Evolutionary conservation across 1,139 yeast genomes (phyloP), one percentile per base, ranked within the genome.

Genomic region (Pneumocystis oryctolagi): DNA sequence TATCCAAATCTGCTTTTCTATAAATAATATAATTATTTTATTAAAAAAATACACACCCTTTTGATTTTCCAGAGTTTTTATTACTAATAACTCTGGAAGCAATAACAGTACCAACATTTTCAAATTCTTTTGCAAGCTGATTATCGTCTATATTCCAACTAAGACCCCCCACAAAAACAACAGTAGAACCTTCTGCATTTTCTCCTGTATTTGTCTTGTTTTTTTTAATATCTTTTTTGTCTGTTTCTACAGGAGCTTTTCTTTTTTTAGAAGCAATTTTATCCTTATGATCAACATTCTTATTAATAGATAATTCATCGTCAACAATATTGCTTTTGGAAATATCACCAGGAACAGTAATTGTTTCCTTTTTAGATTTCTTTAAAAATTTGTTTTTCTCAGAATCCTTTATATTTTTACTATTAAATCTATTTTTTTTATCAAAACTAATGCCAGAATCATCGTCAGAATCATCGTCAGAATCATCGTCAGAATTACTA

Each of bases 131-230:
- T 76, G 80, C 80, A 75, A 92, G 83, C 96, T 96, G 87, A 65
- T 84, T 95, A 73, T 89, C 97, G 73, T 92, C 98, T 72, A 92
- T 82, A 77, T 85, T 87, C 97, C 97, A 92, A 40, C 98, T 89
- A 72, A 92, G 83, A 79, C 97, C 85, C 72, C 98, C 98, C 68
- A 89, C 97, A 72, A 92, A 92, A 70, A 92, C 77, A 67, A 97
- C 92, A 66, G 92, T 88, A 71, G 90, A 87, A 62, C 68, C 73
- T 30, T 35, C 37, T 1, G 18, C 25, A 57, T 35, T 4, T 40
- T 60, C 64, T 2, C 59, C 35, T 8, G 42, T 64, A 35, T 53
- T 42, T 61, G 64, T 61, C 47, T 62, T 58, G 32, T 63, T 40
- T n/a, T 61, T 40, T 30, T 64, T 64, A 37, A 63, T 37, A 56